Evolutionary conservation across 805 yeast genomes (phyloP).

Genomic region (Maudiozyma turicensis): DNA sequence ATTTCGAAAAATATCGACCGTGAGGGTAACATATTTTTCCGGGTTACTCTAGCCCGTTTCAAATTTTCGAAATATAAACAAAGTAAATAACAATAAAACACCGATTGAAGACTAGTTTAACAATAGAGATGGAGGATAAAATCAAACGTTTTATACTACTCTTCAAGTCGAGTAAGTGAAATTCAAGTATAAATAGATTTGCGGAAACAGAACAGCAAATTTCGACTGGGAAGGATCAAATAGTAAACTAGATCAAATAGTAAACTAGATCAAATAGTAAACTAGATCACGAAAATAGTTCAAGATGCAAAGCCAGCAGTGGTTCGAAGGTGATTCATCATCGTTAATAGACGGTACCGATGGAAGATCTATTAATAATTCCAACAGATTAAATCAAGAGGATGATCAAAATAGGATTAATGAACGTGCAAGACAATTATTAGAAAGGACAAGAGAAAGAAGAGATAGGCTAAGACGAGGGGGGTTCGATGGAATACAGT

Average conservation of each 20-base stretch:
- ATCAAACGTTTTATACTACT: too few relatives aligned
- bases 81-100: too few relatives aligned
- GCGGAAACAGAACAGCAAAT: too few relatives aligned
- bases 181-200: too few relatives aligned
- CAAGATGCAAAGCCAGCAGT: conserved; percentile 6
- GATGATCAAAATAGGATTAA: conserved; percentile 21
- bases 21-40: too few relatives aligned
- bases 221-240: neutral
- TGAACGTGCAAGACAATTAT: conserved; percentile 21
- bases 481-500: neutral
- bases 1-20: too few relatives aligned
- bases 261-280: neutral
- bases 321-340: neutral
- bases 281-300: neutral
- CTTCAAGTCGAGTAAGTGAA: too few relatives aligned
- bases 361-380: conserved; percentile 13
- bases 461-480: conserved; percentile 8
- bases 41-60: too few relatives aligned
- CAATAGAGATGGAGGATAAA: too few relatives aligned
- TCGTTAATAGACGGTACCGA: neutral
- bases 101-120: too few relatives aligned
- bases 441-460: conserved; percentile 25
- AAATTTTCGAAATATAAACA: too few relatives aligned
- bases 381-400: conserved; percentile 12
- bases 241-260: neutral